Evolutionary conservation across 164 flowering plant species (phyloP).

Genomic region (Tetrastigma voinierianum): DNA sequence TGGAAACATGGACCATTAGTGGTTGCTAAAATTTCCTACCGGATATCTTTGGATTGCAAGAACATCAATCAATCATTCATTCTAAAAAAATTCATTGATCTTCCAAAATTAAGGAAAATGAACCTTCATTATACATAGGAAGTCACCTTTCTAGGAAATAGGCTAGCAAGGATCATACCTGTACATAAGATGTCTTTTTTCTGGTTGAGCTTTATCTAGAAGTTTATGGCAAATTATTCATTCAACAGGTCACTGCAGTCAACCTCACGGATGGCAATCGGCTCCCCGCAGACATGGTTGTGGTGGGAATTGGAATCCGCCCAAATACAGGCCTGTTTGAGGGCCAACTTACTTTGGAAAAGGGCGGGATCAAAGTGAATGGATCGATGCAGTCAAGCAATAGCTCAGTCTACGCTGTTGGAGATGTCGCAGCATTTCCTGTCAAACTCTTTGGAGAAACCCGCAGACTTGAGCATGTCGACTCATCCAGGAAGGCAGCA

Average conservation of each 20-base stretch:
- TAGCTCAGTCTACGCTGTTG: constrained; percentile 88
- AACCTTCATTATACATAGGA: too few relatives aligned
- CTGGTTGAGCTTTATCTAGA: neutral
- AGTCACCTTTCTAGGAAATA: neutral
- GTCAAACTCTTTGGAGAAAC: constrained; percentile 76
- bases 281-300: constrained; percentile 86
- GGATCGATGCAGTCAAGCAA: constrained; percentile 81
- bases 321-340: constrained; percentile 91
- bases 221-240: neutral
- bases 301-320: constrained; percentile 93
- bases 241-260: constrained; percentile 71
- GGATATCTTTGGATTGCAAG: neutral
- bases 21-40: neutral
- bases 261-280: constrained; percentile 72
- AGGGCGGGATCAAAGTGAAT: constrained; percentile 96
- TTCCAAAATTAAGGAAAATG: too few relatives aligned
- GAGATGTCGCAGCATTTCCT: constrained; percentile 94
- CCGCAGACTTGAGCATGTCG: constrained; percentile 95
- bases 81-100: too few relatives aligned
- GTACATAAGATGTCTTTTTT: neutral
- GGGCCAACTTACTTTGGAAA: constrained; percentile 83
- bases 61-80: neutral
- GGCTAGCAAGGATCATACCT: neutral
- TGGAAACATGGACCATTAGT: neutral
- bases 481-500: constrained; percentile 80